Evolutionary conservation across 768 basidiomycete genomes (phyloP).

Genomic region (Hygrophoropsis aurantiaca): DNA sequence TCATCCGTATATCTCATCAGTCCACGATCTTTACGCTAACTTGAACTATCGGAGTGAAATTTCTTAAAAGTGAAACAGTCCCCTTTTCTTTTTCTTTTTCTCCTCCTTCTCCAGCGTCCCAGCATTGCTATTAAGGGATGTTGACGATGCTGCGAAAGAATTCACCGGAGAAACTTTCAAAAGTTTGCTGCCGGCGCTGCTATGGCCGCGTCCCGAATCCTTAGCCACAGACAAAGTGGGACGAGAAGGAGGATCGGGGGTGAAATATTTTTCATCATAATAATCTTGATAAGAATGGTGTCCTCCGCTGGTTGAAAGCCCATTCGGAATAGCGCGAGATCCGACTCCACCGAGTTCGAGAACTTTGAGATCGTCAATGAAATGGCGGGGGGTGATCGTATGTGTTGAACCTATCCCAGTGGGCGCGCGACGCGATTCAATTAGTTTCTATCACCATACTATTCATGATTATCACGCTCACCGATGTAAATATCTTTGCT

Average conservation of each 20-base stretch:
- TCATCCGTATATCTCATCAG: too few relatives aligned
- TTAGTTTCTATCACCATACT: conserved; percentile 59
- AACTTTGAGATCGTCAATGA: conserved; percentile 84
- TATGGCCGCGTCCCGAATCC: conserved; percentile 31
- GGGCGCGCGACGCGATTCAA: not conserved
- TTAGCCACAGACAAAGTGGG: conserved; percentile 26
- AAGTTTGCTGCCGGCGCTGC: conserved; percentile 30
- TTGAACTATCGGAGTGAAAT: not conserved
- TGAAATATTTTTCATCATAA: conserved; percentile 80
- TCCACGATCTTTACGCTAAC: too few relatives aligned
- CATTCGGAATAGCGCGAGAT: conserved; percentile 69
- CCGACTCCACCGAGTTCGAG: conserved; percentile 88
- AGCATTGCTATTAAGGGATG: conserved; percentile 39
- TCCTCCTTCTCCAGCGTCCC: conserved; percentile 43
- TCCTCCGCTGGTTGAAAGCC: conserved; percentile 49
- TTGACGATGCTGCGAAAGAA: conserved; percentile 52
- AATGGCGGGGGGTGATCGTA: conserved; percentile 75
- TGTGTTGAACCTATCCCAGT: conserved; percentile 82
- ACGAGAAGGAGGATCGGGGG: conserved; percentile 56
- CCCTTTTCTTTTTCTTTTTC: conserved; percentile 78
- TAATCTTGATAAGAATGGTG: conserved; percentile 66
- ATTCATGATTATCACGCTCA: conserved; percentile 38
- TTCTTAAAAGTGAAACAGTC: conserved; percentile 63
- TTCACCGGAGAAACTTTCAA: conserved; percentile 44
- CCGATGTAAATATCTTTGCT: conserved; percentile 93